Percentiles rank a stretch among this genome's conserved stretches.
Conservation (phyloP, 1,284 basidiomycete genomes). For the Malassezia obtusa region DNA sequence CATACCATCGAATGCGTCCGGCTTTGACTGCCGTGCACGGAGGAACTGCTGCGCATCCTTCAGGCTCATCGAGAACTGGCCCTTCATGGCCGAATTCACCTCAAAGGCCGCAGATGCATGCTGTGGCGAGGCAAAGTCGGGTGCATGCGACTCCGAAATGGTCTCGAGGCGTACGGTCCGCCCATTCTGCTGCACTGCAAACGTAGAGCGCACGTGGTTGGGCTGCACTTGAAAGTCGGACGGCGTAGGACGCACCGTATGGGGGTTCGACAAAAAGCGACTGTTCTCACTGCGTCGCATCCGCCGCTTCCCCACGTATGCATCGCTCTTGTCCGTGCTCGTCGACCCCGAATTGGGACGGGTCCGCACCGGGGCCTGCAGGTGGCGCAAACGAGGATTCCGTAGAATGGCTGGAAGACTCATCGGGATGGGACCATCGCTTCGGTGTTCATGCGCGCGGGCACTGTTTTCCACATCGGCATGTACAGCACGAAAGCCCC, state of each 20-base stretch:
- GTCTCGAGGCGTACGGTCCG: not conserved
- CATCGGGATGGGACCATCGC: slow-evolving; percentile 14
- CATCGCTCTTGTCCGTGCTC: not conserved
- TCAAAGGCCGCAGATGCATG: slow-evolving; percentile 19
- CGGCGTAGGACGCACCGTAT: slow-evolving; percentile 23
- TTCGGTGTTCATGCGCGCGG: no score
- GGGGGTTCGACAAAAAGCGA: slow-evolving; percentile 29
- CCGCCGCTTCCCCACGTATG: slow-evolving; percentile 8
- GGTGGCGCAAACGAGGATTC: slow-evolving; percentile 7
- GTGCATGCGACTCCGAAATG: not conserved
- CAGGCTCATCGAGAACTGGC: slow-evolving; percentile 29
- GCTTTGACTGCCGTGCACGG: not conserved
- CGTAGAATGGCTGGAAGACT: slow-evolving; percentile 12
- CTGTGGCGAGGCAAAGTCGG: slow-evolving; percentile 4
- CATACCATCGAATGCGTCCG: not conserved
- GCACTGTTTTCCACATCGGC: no score
- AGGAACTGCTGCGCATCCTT: slow-evolving; percentile 30
- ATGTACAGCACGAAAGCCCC: no score
- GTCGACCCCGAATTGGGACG: not conserved
- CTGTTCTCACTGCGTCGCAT: slow-evolving; percentile 15
- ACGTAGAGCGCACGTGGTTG: slow-evolving; percentile 28
- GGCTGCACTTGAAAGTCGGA: slow-evolving; percentile 26
- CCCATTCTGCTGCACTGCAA: slow-evolving; percentile 5
- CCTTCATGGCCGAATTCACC: slow-evolving; percentile 18
- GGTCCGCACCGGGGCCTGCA: slow-evolving; percentile 1